Conservation (phyloP, 768 basidiomycete genomes). For the Scleroderma citrinum region DNA sequence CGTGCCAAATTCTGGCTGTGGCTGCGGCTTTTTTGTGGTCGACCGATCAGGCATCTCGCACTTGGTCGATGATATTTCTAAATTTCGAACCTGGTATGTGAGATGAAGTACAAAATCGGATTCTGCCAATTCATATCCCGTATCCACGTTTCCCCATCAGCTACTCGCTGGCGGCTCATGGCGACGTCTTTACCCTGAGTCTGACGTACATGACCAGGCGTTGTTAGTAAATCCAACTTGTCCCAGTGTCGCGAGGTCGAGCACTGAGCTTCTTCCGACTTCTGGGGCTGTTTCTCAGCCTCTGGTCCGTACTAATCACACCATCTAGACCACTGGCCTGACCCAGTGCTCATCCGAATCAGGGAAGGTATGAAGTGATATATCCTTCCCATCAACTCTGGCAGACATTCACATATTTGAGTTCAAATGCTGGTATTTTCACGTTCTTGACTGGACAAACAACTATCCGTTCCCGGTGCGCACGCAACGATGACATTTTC, state of each 20-base stretch:
- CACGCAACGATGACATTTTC: too few species aligned
- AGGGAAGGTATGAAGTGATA: background rate
- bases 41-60: background rate
- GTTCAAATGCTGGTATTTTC: constrained; percentile 1
- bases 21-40: background rate
- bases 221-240: background rate
- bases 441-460: constrained; percentile 6
- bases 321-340: constrained; percentile 31
- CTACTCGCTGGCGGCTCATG: background rate
- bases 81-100: background rate
- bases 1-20: background rate
- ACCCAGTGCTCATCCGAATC: background rate
- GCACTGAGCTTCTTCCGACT: constrained; percentile 36
- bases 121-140: background rate
- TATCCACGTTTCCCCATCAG: background rate
- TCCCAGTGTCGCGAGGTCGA: constrained; percentile 28
- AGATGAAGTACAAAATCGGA: background rate
- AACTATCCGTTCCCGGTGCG: constrained; percentile 13
- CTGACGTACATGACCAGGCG: background rate
- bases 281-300: constrained; percentile 29
- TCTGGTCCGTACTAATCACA: constrained; percentile 21
- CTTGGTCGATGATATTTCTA: background rate
- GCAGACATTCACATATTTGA: too few species aligned
- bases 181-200: background rate
- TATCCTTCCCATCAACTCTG: background rate